These are phyloP conservation scores for Agastache rugosa DNA, from an alignment of 257 asterid species.

Conservation along the genomic window DNA sequence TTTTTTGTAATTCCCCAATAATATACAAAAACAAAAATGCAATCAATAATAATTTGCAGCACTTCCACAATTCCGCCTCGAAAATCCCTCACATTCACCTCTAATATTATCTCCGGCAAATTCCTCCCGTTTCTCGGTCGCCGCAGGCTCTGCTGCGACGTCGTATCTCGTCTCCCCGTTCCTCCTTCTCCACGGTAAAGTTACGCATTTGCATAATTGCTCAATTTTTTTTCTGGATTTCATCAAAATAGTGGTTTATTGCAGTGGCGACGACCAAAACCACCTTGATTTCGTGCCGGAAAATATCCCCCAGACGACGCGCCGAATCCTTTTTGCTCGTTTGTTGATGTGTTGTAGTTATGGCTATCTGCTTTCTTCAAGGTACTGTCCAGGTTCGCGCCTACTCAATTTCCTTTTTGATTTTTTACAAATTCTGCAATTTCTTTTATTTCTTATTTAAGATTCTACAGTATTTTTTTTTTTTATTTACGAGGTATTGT, in stretches of 20 bases:
- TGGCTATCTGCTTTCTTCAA: conserved; percentile 64
- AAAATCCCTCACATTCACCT: conserved; percentile 34
- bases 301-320: conserved; percentile 45
- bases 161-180: conserved; percentile 48
- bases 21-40: conserved; percentile 36
- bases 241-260: neutral
- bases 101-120: conserved; percentile 34
- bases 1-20: neutral
- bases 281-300: conserved; percentile 39
- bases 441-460: neutral
- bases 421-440: neutral
- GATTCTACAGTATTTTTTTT: too few relatives aligned
- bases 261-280: conserved; percentile 47
- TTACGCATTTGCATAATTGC: neutral
- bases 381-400: conserved; percentile 84
- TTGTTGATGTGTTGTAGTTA: conserved; percentile 53
- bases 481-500: neutral
- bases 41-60: conserved; percentile 40
- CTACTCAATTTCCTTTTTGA: conserved; percentile 33
- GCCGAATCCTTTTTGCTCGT: conserved; percentile 69
- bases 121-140: conserved; percentile 59
- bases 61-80: conserved; percentile 41
- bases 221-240: neutral
- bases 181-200: conserved; percentile 50
- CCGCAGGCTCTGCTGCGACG: conserved; percentile 80